These are phyloP conservation scores for Sapria himalayana DNA, from an alignment of 345 rosid genomes.

Conservation along the genomic window DNA sequence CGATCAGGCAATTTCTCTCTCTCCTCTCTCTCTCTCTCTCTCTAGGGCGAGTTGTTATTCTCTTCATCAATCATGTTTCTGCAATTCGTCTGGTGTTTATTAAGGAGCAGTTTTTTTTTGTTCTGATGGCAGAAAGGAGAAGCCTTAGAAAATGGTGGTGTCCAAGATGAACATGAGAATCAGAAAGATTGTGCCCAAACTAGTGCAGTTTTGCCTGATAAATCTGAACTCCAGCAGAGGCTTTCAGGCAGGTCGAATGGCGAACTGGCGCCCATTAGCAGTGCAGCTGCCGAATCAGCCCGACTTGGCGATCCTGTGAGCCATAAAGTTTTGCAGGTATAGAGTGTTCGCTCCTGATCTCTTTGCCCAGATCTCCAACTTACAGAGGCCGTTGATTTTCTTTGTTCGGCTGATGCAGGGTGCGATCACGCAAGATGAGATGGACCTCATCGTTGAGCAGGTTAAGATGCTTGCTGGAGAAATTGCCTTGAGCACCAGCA, in stretches of 20 bases:
- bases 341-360: too few relatives aligned
- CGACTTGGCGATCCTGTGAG: conserved; percentile 35
- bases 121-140: conserved; percentile 31
- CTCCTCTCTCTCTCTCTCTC: not conserved
- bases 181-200: conserved; percentile 29
- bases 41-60: not conserved
- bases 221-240: too few relatives aligned
- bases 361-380: too few relatives aligned
- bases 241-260: conserved; percentile 69
- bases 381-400: too few relatives aligned
- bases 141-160: conserved; percentile 24
- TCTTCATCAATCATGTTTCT: conserved; percentile 7
- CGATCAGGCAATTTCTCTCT: conserved; percentile 45
- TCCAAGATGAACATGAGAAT: conserved; percentile 38
- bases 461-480: conserved; percentile 99
- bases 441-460: conserved; percentile 94
- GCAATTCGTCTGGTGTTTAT: too few relatives aligned
- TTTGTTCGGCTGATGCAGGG: too few relatives aligned
- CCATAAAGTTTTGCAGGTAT: too few relatives aligned
- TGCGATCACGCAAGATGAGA: conserved; percentile 68
- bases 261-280: conserved; percentile 44
- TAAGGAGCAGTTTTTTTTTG: too few relatives aligned
- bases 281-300: conserved; percentile 48
- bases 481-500: conserved; percentile 81
- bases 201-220: too few relatives aligned